Percentiles rank a stretch among this genome's conserved stretches.
These are phyloP conservation scores for Wickerhamiella spandovensis DNA, from an alignment of 805 yeast species.

Conservation along the genomic window DNA sequence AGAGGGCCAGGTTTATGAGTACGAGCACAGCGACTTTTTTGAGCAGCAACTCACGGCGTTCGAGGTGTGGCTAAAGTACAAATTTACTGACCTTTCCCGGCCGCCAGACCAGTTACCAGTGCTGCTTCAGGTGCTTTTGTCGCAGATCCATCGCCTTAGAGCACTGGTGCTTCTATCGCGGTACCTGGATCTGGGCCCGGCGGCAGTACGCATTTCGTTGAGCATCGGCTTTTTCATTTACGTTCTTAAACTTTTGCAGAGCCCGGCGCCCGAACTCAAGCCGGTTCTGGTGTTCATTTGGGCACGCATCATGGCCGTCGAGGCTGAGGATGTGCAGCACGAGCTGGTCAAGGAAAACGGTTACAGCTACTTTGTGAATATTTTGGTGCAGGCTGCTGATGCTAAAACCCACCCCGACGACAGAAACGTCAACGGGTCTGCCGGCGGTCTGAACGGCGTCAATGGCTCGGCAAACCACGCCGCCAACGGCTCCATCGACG, in stretches of 20 bases:
- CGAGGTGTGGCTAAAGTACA: slow-evolving; percentile 85
- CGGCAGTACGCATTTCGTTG: slow-evolving; percentile 89
- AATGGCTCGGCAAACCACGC: no score
- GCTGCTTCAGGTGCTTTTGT: slow-evolving; percentile 77
- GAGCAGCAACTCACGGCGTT: slow-evolving; percentile 94
- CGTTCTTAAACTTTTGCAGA: slow-evolving; percentile 74
- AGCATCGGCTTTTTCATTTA: slow-evolving; percentile 95
- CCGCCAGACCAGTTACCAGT: slow-evolving; percentile 95
- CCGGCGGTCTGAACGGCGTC: no score
- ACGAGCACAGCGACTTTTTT: slow-evolving; percentile 85
- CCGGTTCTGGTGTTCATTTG: slow-evolving; percentile 92
- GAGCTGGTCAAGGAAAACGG: slow-evolving; percentile 88
- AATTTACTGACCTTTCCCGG: slow-evolving; percentile 61
- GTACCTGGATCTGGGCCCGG: slow-evolving; percentile 87
- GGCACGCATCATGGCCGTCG: slow-evolving; percentile 97
- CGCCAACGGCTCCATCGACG: neutral
- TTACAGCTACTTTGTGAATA: slow-evolving; percentile 70
- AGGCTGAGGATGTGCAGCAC: slow-evolving; percentile 76
- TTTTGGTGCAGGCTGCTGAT: slow-evolving; percentile 33
- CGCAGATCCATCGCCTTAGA: slow-evolving; percentile 86
- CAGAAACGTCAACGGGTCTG: no score
- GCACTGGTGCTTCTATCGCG: slow-evolving; percentile 74
- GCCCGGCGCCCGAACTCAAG: slow-evolving; percentile 89
- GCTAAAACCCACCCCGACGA: no score
- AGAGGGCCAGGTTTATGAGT: slow-evolving; percentile 32